phyloP scores from a whole-genome alignment of 257 asterid genomes.

The Solanum verrucosum region DNA sequence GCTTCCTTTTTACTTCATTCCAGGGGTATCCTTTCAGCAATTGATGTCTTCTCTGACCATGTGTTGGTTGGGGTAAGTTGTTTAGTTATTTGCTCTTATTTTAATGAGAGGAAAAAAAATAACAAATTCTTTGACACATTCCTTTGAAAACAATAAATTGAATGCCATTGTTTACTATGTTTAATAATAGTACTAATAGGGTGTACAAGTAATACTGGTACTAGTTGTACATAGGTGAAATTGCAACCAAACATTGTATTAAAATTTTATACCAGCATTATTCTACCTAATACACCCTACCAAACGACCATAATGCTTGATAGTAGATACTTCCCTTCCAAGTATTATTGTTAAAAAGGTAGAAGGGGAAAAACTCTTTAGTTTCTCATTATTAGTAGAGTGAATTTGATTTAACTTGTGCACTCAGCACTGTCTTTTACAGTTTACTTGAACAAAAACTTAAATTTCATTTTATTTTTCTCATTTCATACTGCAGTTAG shows the following conservation, averaged over 20 bases:
- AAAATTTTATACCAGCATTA: background rate
- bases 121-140: background rate
- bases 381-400: background rate
- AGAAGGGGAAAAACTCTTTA: background rate
- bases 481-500: background rate
- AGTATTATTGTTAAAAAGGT: background rate
- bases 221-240: background rate
- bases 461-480: background rate
- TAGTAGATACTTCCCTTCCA: background rate
- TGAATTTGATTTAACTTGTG: background rate
- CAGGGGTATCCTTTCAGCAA: slow-evolving; percentile 97
- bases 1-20: background rate
- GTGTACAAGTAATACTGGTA: background rate
- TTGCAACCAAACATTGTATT: background rate
- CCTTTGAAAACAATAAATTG: background rate
- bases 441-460: background rate
- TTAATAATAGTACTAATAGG: background rate
- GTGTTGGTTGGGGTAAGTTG: slow-evolving; percentile 86
- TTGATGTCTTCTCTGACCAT: slow-evolving; percentile 84
- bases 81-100: background rate
- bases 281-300: background rate
- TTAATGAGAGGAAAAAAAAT: background rate
- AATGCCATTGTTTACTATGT: background rate
- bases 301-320: background rate
- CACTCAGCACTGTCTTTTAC: background rate